Percentiles rank a stretch among this genome's conserved stretches.
These are phyloP conservation scores for Yarrowia bubula DNA, from an alignment of 805 yeast species.

Conservation along the genomic window DNA sequence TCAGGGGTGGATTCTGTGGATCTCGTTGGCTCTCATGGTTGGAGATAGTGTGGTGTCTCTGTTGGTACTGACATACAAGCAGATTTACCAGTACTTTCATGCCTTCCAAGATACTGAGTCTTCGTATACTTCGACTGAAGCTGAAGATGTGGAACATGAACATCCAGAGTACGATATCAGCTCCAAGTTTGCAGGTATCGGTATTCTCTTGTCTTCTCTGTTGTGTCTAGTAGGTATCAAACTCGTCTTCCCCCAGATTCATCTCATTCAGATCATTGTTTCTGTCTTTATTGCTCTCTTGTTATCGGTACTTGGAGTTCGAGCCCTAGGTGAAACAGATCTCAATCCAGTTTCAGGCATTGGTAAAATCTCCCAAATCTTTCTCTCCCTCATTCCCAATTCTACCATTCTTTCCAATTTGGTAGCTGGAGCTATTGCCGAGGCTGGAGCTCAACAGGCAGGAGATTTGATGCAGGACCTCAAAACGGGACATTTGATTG, in stretches of 20 bases:
- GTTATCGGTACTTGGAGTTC: conserved; percentile 79
- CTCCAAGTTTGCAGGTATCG: conserved; percentile 50
- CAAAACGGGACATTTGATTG: conserved; percentile 87
- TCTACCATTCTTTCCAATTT: conserved; percentile 81
- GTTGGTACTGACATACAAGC: conserved; percentile 4
- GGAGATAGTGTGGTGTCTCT: conserved; percentile 70
- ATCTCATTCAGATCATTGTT: conserved; percentile 61
- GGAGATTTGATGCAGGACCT: conserved; percentile 97
- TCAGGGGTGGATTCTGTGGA: conserved; percentile 98
- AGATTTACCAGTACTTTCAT: neutral
- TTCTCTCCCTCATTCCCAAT: conserved; percentile 73
- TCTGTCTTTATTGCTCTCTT: conserved; percentile 76
- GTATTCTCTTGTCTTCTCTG: conserved; percentile 63
- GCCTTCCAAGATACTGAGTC: conserved; percentile 5
- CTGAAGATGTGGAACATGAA: conserved; percentile 30
- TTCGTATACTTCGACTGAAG: neutral
- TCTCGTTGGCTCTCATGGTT: conserved; percentile 88
- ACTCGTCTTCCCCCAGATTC: conserved; percentile 66
- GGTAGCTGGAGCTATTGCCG: conserved; percentile 95
- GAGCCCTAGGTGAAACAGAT: conserved; percentile 96
- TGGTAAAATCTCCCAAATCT: conserved; percentile 86
- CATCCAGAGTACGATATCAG: conserved; percentile 52
- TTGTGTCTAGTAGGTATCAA: conserved; percentile 66
- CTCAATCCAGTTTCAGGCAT: conserved; percentile 95
- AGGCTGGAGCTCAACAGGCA: conserved; percentile 98